Base-by-base conservation (phyloP, 805 yeast genomes). In the Spathaspora sp. region DNA sequence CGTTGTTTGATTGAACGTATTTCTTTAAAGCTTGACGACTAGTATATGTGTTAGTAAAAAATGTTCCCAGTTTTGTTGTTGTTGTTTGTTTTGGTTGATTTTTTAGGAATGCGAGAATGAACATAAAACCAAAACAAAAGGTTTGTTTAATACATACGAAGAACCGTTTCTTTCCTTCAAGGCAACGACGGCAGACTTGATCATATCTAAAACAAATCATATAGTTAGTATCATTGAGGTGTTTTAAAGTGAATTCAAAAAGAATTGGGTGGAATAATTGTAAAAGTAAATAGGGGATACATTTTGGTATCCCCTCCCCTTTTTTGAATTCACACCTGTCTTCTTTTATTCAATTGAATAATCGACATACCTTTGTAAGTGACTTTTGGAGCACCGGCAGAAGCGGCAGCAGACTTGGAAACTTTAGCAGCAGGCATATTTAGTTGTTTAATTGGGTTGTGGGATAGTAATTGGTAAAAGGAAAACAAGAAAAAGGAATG, bases 11-110 rank as follows among this genome's bases (percentile, higher is more conserved):
- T 70, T 79, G 83, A 57, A 90, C 83, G 70, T 82, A 88, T 70
- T 89, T 89, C 79, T 90, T 91, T 64, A 91, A 77, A 11, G 94
- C 93, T 68, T 87, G 93, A 69, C 97, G 92, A 61, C 91, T 20
- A 19, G 19, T 10, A 26, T 31, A 23, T 14, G 9, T 42, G 44
- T 42, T 23, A 20, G 26, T 42, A 42, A 14, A 10, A 16, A 32
- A 4, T 19, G 31, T 19, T 44, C 12, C n/a, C 43, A 19, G 44
- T 4, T 10, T 29, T 42, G 42, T 48, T n/a, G n/a, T 32, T n/a
- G 12, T 16, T n/a, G n/a, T 42, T 26, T 8, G 16, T 7, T 16
- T 19, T 42, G 44, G 28, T 9, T 40, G 10, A 11, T 40, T 19
- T 42, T 42, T 42, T 20, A 26, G 17, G 28, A 20, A 38, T 26